Evolutionary conservation across 164 flowering plant genomes (phyloP).

Genomic region (Saururus chinensis): DNA sequence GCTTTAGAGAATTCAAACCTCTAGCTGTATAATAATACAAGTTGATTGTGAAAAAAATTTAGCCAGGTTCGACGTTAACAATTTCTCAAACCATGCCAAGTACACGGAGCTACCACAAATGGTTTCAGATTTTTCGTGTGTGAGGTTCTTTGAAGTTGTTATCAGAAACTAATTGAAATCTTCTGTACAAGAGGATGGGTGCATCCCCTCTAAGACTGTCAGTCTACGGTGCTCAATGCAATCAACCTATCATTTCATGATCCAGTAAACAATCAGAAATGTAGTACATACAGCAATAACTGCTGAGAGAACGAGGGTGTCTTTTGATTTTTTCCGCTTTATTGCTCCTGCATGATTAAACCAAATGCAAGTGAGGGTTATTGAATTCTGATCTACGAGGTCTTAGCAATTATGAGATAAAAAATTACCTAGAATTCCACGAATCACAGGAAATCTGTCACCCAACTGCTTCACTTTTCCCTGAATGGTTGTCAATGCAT

Average conservation of each 20-base stretch:
- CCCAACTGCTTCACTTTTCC: slow-evolving; percentile 69
- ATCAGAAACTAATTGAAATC: too few species aligned
- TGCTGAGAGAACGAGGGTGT: slow-evolving; percentile 69
- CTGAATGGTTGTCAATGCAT: slow-evolving; percentile 65
- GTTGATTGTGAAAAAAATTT: too few species aligned
- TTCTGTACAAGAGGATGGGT: too few species aligned
- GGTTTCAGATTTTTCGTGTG: too few species aligned
- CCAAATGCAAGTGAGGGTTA: not conserved
- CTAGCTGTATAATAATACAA: too few species aligned
- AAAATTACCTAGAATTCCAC: slow-evolving; percentile 60
- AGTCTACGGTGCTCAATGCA: not conserved
- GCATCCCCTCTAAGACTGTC: too few species aligned
- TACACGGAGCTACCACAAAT: too few species aligned
- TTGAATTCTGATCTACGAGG: not conserved
- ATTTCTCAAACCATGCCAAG: too few species aligned
- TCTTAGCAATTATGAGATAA: not conserved
- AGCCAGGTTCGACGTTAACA: too few species aligned
- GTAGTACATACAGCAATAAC: slow-evolving; percentile 78
- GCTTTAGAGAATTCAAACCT: too few species aligned
- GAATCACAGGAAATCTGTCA: slow-evolving; percentile 77
- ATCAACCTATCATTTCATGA: not conserved
- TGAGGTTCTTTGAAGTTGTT: too few species aligned
- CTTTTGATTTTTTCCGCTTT: slow-evolving; percentile 57
- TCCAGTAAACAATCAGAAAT: slow-evolving; percentile 76
- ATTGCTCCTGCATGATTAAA: slow-evolving; percentile 46